A percentile compares a stretch with the other conserved stretches of the same genome.
phyloP scores from a whole-genome alignment of 169 alveolate species.

The Perkinsus marinus region DNA sequence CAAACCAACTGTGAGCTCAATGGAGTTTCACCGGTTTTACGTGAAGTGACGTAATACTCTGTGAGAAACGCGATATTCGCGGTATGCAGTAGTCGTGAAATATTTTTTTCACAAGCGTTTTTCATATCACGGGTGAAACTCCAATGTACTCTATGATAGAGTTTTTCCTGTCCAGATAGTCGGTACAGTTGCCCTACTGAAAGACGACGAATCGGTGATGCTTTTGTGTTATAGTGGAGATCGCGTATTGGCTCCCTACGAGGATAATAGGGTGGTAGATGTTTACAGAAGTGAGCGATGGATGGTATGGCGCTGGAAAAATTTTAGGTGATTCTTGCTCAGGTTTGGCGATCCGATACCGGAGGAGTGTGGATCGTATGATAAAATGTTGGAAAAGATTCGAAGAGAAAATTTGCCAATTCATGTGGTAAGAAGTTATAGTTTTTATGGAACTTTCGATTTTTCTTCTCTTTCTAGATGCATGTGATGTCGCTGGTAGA shows the following conservation, averaged over 20 bases:
- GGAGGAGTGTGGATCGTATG: background rate
- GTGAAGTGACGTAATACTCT: too few relatives aligned
- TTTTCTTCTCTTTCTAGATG: background rate
- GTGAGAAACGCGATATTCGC: too few relatives aligned
- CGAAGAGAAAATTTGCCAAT: background rate
- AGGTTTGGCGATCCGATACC: background rate
- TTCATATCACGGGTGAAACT: too few relatives aligned
- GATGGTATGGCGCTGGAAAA: background rate
- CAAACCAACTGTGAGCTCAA: too few relatives aligned
- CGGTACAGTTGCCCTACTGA: background rate
- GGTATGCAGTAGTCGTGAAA: too few relatives aligned
- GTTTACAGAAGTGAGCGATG: background rate
- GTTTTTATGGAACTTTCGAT: background rate
- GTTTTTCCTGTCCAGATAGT: background rate
- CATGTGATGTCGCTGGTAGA: background rate
- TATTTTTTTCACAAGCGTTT: too few relatives aligned
- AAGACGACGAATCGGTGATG: background rate
- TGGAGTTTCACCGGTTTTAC: too few relatives aligned
- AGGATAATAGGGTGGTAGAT: background rate
- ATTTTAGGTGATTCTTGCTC: background rate
- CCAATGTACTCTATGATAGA: background rate
- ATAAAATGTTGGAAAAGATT: background rate
- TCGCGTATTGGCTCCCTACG: background rate
- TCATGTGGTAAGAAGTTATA: background rate
- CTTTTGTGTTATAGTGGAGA: background rate